Conservation (phyloP, 2,329 filamentous ascomycete genomes). For the Ceratocystis alfenasii region DNA sequence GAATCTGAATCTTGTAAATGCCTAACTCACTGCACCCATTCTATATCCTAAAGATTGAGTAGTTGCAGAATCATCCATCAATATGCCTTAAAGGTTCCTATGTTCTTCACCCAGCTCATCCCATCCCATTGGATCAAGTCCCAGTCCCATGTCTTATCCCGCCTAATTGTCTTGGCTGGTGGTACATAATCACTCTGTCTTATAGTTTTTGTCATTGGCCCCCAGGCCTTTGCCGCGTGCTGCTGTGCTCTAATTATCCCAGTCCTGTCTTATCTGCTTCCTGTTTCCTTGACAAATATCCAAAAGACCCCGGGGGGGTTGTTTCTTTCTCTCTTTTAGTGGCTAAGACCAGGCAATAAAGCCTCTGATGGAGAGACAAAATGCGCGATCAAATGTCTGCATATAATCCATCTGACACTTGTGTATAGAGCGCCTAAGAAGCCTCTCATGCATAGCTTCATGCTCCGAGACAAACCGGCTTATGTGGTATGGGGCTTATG, state of each 20-base stretch:
- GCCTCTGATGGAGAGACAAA: not conserved
- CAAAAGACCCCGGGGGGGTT: not conserved
- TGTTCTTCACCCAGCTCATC: not conserved
- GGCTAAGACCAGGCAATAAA: constrained; percentile 9
- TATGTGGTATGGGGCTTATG: not conserved
- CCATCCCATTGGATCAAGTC: not conserved
- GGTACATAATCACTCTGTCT: not conserved
- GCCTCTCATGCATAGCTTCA: not conserved
- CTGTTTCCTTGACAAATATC: not conserved
- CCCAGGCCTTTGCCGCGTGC: not conserved
- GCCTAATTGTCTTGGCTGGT: not conserved
- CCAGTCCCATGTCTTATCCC: not conserved
- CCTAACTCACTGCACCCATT: too few relatives aligned
- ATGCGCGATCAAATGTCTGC: not conserved
- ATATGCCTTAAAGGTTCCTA: not conserved
- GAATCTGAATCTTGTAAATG: too few relatives aligned
- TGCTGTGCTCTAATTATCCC: not conserved
- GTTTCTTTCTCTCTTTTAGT: too few relatives aligned
- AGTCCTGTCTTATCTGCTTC: not conserved
- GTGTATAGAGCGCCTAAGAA: not conserved
- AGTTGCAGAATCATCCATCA: too few relatives aligned
- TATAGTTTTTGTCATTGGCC: constrained; percentile 4
- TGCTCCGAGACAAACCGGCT: not conserved
- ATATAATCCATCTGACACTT: not conserved
- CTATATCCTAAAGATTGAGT: too few relatives aligned